phyloP scores from a whole-genome alignment of 768 basidiomycete species.

The Termitomyces sp. region DNA sequence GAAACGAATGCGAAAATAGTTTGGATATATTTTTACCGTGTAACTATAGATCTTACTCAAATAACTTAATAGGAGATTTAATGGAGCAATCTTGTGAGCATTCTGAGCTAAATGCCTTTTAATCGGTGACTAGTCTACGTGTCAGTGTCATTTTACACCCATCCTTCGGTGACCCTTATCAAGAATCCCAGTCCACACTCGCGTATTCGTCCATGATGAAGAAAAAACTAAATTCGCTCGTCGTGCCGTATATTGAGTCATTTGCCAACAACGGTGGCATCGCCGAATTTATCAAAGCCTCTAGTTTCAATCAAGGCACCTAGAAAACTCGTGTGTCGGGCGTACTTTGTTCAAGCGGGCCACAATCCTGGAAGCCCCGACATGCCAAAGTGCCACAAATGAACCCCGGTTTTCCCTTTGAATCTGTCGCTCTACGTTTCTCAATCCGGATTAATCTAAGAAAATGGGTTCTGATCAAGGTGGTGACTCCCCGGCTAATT shows the following conservation, averaged over 20 bases:
- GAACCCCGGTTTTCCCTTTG: neutral
- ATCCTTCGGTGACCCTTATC: neutral
- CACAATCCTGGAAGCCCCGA: neutral
- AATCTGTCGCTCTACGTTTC: neutral
- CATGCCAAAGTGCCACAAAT: neutral
- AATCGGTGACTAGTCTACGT: neutral
- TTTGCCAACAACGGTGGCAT: neutral
- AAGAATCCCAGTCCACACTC: too few relatives aligned
- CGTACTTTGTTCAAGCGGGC: neutral
- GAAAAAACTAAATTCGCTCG: neutral
- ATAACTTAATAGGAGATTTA: neutral
- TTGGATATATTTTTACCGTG: conserved; percentile 1
- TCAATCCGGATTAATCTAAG: neutral
- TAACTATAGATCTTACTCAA: conserved; percentile 3
- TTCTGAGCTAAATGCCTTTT: neutral
- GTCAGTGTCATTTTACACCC: neutral
- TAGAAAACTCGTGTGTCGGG: neutral
- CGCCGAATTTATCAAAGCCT: neutral
- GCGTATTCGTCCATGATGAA: neutral
- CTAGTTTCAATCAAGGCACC: neutral
- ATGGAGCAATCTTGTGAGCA: neutral
- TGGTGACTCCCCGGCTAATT: neutral
- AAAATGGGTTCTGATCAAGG: neutral
- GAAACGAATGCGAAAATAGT: conserved; percentile 84
- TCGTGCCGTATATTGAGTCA: neutral